A percentile compares a stretch with the other conserved stretches of the same genome.
phyloP scores from a whole-genome alignment of 2,329 filamentous ascomycete genomes.

The Sclerotinia trifoliorum region DNA sequence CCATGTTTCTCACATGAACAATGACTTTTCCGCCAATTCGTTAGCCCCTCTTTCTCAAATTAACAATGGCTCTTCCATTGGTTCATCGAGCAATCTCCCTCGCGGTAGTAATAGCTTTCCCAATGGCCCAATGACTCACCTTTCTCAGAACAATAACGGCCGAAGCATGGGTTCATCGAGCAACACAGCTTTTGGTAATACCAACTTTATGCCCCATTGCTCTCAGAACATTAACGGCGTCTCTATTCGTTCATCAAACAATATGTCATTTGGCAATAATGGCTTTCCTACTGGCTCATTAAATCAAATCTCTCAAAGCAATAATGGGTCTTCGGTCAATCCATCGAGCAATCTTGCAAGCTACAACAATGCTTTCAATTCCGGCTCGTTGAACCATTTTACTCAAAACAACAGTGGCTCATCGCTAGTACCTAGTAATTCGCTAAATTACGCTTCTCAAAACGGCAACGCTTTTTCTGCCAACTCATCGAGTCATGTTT shows the following conservation, averaged over 20 bases:
- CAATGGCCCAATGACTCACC: background rate
- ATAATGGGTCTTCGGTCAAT: background rate
- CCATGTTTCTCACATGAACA: background rate
- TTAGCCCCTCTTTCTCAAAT: background rate
- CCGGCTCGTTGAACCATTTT: background rate
- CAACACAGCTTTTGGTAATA: background rate
- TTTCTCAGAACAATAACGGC: background rate
- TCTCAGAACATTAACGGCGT: background rate
- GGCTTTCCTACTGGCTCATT: background rate
- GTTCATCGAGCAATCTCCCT: background rate
- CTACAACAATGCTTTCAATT: conserved; percentile 3
- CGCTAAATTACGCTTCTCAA: background rate
- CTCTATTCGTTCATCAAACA: background rate
- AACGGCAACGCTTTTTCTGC: background rate
- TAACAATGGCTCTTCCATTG: background rate
- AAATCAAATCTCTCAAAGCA: background rate
- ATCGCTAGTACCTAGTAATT: background rate
- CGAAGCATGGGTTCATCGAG: background rate
- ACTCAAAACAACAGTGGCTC: background rate
- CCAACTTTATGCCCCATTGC: background rate
- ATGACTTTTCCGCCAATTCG: background rate
- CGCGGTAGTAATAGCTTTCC: background rate
- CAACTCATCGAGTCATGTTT: background rate
- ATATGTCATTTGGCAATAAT: background rate
- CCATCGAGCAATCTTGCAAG: background rate